Base-by-base conservation (phyloP, 345 rosid species). In the Gossypium arboreum region DNA sequence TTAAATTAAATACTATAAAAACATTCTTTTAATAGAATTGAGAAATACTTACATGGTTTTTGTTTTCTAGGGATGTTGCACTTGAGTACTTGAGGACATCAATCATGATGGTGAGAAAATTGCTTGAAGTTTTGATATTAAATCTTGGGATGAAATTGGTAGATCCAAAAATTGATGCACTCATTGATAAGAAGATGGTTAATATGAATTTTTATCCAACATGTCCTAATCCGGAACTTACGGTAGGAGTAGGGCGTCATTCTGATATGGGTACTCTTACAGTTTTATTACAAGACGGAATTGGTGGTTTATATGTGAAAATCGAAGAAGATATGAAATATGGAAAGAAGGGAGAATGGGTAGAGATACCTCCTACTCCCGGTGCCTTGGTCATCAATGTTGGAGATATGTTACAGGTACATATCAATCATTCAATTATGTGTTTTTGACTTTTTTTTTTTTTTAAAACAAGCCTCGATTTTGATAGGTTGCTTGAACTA, bases 141-240 rank as follows among this genome's bases (percentile, higher is more conserved):
- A 83, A 83, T 60, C 75, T 89, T 15, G 88, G 82, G 59, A 89
- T 77, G 71, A 82, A 12, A 5, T 16, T 68, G 3, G 85, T 73
- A n/a, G 87, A 85, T n/a, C 77, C 80, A 55, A 79, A 58, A 61
- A 68, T 80, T 9, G 87, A 34, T 68, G 79, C 77, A 54, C 73
- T 87, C 20, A 79, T 80, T 47, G 83, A 87, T 10, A 72, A 67
- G 63, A 87, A 84, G 72, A 65, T 79, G 85, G 87, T 87, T 34
- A 85, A 86, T 82, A 87, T 87, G 93, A 87, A 89, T 68, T 89
- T 72, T 74, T 89, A 89, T 57, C 93, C 93, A 12, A 66, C 64
- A 7, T 89, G 92, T 67, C 90, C 90, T 3, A 86, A 78, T 63
- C 91, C 89, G 0, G 85, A 87, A 48, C 85, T 86, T 1, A 89